Conservation (phyloP, 495 filamentous ascomycete genomes). For the Penicillium pulvis region DNA sequence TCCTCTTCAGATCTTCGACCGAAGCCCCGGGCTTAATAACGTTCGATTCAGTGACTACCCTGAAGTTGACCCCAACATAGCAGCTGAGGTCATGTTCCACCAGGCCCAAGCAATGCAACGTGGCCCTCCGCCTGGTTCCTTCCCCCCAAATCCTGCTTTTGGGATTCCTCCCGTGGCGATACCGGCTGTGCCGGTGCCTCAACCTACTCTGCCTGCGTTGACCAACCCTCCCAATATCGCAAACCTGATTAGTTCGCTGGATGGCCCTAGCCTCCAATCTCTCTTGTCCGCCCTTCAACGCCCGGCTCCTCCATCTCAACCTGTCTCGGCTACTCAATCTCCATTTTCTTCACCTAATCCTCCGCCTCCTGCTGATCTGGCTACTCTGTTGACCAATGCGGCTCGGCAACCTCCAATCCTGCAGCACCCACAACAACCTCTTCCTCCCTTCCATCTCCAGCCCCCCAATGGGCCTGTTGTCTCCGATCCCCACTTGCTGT, state of each 20-base stretch:
- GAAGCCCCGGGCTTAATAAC: constrained; percentile 66
- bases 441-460: constrained; percentile 38
- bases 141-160: constrained; percentile 46
- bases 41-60: constrained; percentile 84
- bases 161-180: constrained; percentile 39
- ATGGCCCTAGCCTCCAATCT: constrained; percentile 70
- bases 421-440: constrained; percentile 36
- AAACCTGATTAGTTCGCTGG: constrained; percentile 59
- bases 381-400: constrained; percentile 56
- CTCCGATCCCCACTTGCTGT: constrained; percentile 47
- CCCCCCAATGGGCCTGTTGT: constrained; percentile 35
- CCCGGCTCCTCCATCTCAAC: constrained; percentile 40
- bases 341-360: constrained; percentile 38
- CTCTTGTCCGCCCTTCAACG: constrained; percentile 63
- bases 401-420: constrained; percentile 43
- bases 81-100: constrained; percentile 76
- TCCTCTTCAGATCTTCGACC: constrained; percentile 81
- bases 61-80: constrained; percentile 72
- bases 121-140: constrained; percentile 43
- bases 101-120: constrained; percentile 64
- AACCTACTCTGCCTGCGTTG: constrained; percentile 34
- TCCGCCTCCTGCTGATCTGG: constrained; percentile 55
- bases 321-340: constrained; percentile 45
- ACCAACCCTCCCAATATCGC: constrained; percentile 45
- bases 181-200: constrained; percentile 39